A percentile compares a stretch with the other conserved stretches of the same genome.
These are phyloP conservation scores for Podospora anserina DNA, from an alignment of 495 filamentous ascomycete species.

Conservation along the genomic window DNA sequence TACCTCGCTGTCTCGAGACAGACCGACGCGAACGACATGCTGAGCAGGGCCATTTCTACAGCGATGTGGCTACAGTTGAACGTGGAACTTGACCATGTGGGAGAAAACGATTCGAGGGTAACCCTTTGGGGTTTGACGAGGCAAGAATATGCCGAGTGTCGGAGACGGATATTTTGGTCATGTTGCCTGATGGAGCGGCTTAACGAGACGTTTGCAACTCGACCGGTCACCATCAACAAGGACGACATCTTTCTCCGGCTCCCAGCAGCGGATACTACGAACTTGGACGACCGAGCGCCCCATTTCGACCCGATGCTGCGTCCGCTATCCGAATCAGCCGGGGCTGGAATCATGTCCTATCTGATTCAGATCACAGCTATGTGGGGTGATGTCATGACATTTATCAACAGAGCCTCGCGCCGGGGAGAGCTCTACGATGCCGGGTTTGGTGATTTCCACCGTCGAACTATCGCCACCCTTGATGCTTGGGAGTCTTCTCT, in stretches of 20 bases:
- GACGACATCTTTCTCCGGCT: slow-evolving; percentile 62
- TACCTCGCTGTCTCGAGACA: slow-evolving; percentile 56
- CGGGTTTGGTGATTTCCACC: slow-evolving; percentile 53
- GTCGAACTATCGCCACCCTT: slow-evolving; percentile 46
- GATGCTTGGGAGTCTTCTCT: slow-evolving; percentile 50
- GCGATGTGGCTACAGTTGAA: slow-evolving; percentile 58
- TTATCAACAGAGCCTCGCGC: slow-evolving; percentile 41
- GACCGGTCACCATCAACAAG: slow-evolving; percentile 42
- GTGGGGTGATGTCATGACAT: slow-evolving; percentile 61
- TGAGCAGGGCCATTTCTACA: slow-evolving; percentile 56
- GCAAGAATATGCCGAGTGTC: slow-evolving; percentile 59
- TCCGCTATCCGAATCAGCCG: slow-evolving; percentile 55
- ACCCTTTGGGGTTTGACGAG: slow-evolving; percentile 57
- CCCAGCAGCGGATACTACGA: slow-evolving; percentile 51
- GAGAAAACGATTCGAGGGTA: neutral
- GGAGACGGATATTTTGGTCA: slow-evolving; percentile 66
- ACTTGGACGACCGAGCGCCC: neutral
- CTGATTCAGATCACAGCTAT: slow-evolving; percentile 58
- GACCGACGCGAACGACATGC: slow-evolving; percentile 57
- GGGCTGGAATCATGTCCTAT: slow-evolving; percentile 56
- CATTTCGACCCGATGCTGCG: slow-evolving; percentile 39
- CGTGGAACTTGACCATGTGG: slow-evolving; percentile 43
- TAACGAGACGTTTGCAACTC: slow-evolving; percentile 53
- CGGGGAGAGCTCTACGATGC: neutral
- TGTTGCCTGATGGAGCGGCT: slow-evolving; percentile 62